Evolutionary conservation across 2,329 filamentous ascomycete genomes (phyloP).

Genomic region (Aspergillus amoenus): DNA sequence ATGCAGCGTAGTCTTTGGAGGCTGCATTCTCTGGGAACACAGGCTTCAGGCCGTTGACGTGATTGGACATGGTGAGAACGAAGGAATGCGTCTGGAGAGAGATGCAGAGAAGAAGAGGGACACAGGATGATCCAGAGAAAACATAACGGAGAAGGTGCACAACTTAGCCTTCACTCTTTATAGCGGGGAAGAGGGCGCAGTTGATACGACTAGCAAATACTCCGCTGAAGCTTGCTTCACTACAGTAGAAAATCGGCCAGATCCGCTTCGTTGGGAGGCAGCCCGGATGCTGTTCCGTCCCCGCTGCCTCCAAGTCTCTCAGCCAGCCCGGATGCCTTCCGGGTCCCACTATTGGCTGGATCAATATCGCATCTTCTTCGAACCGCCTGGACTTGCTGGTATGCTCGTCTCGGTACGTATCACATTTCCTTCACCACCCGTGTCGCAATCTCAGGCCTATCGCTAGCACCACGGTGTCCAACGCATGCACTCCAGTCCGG

Average conservation of each 20-base stretch:
- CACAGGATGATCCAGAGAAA: background rate
- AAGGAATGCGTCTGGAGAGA: background rate
- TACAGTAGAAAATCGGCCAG: background rate
- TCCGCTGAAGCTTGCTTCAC: background rate
- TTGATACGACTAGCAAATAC: background rate
- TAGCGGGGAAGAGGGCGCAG: background rate
- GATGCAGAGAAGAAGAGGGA: background rate
- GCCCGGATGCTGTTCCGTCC: conserved; percentile 25
- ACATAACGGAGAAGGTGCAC: background rate
- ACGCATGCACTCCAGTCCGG: background rate
- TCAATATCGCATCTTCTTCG: background rate
- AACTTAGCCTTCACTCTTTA: background rate
- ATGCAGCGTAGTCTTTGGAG: conserved; percentile 39
- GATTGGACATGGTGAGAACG: conserved; percentile 16
- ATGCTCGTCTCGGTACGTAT: background rate
- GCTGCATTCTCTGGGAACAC: conserved; percentile 32
- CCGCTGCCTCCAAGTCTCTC: conserved; percentile 8
- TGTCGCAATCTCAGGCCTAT: background rate
- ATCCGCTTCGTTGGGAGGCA: background rate
- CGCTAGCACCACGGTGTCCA: background rate
- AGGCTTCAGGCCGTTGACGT: conserved; percentile 21
- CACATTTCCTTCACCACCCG: background rate
- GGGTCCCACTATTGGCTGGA: conserved; percentile 1
- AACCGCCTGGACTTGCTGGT: background rate
- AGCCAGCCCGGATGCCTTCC: conserved; percentile 1